Evolutionary conservation across 768 basidiomycete species (phyloP).

Genomic region (Hericium erinaceus): DNA sequence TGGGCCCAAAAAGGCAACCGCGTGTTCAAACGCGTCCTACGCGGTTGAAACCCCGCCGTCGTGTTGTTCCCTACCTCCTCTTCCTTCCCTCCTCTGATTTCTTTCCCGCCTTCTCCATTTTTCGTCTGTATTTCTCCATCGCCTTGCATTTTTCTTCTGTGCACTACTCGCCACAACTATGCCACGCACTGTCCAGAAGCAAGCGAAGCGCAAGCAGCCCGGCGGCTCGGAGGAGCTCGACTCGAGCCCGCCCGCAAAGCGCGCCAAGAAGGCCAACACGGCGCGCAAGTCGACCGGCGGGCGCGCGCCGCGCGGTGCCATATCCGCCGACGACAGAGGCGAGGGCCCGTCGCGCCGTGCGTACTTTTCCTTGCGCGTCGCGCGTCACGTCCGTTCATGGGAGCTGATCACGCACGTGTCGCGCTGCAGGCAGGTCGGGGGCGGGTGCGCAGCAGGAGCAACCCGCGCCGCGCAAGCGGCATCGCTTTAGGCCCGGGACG

Average conservation of each 20-base stretch:
- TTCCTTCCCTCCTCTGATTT: not conserved
- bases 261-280: conserved; percentile 41
- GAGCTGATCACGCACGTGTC: not conserved
- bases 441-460: conserved; percentile 17
- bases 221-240: conserved; percentile 21
- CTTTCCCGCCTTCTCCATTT: not conserved
- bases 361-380: not conserved
- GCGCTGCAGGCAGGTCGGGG: conserved; percentile 4
- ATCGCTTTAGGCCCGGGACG: conserved; percentile 83
- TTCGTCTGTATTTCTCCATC: not conserved
- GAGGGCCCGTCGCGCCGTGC: conserved; percentile 1
- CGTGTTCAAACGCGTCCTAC: conserved; percentile 7
- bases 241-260: conserved; percentile 33
- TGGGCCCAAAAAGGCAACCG: not conserved
- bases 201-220: conserved; percentile 32
- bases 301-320: not conserved
- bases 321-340: not conserved
- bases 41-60: conserved; percentile 1
- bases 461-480: conserved; percentile 25
- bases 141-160: not conserved
- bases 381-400: not conserved
- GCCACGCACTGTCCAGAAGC: conserved; percentile 63
- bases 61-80: not conserved
- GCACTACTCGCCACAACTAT: conserved; percentile 25
- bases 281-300: conserved; percentile 82